These are phyloP conservation scores for Rhizopogon vesiculosus DNA, from an alignment of 768 basidiomycete species.

Conservation along the genomic window DNA sequence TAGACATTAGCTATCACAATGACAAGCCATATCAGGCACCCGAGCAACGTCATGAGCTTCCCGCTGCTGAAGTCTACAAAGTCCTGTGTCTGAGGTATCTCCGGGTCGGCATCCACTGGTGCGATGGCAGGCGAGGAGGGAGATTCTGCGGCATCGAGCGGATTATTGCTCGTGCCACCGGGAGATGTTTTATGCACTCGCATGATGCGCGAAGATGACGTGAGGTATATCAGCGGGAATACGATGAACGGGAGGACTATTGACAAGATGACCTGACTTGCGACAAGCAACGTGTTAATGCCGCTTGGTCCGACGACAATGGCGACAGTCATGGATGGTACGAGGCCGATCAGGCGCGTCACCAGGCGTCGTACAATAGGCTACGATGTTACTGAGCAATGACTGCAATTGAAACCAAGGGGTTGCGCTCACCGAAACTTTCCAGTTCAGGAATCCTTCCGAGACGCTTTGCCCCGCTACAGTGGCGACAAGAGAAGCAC, in stretches of 20 bases:
- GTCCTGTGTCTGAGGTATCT: conserved; percentile 23
- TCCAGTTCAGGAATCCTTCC: conserved; percentile 88
- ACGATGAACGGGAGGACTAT: conserved; percentile 83
- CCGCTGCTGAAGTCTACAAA: conserved; percentile 63
- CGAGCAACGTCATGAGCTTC: conserved; percentile 43
- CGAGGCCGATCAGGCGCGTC: conserved; percentile 76
- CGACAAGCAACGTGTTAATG: conserved; percentile 76
- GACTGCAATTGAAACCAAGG: conserved; percentile 14
- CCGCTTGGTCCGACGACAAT: conserved; percentile 64
- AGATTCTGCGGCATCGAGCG: background rate
- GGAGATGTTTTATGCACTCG: conserved; percentile 36
- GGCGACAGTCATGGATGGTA: conserved; percentile 81
- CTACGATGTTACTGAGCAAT: conserved; percentile 34
- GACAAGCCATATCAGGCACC: conserved; percentile 57
- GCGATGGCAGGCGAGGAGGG: background rate
- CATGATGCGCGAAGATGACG: conserved; percentile 67
- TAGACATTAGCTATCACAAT: conserved; percentile 73
- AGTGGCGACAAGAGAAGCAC: conserved; percentile 85
- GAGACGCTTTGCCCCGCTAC: conserved; percentile 87
- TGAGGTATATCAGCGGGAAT: conserved; percentile 76
- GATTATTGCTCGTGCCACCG: background rate
- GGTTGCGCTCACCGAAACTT: conserved; percentile 53
- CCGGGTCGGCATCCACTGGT: background rate
- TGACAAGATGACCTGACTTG: conserved; percentile 79
- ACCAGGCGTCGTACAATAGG: conserved; percentile 73